A percentile compares a stretch with the other conserved stretches of the same genome.
Conservation (phyloP, 2,329 filamentous ascomycete species). For the Hymenoscyphus albidus region DNA sequence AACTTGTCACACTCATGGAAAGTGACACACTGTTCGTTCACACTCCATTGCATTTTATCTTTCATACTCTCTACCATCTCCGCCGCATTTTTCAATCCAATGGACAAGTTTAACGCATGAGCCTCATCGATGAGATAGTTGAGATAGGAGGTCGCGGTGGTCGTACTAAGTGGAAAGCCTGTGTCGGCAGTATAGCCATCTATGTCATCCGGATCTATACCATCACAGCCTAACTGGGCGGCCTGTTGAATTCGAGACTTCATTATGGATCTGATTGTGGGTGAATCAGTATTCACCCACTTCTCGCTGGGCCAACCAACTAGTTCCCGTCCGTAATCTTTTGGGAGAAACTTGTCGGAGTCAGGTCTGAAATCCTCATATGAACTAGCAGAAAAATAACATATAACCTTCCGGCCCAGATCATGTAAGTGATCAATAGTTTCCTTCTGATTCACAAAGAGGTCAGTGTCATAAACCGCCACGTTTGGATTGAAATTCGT, state of each 20-base stretch:
- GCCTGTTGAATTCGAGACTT: constrained; percentile 54
- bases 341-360: constrained; percentile 44
- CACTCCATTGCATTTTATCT: constrained; percentile 56
- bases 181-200: constrained; percentile 59
- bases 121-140: constrained; percentile 39
- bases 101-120: constrained; percentile 49
- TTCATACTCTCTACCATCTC: constrained; percentile 50
- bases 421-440: constrained; percentile 45
- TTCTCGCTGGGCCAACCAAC: constrained; percentile 62
- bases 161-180: constrained; percentile 36
- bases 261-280: constrained; percentile 60
- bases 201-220: constrained; percentile 66
- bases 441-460: constrained; percentile 42
- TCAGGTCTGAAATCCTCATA: constrained; percentile 62
- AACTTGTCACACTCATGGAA: constrained; percentile 57
- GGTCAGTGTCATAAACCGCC: constrained; percentile 37
- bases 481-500: constrained; percentile 22
- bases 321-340: constrained; percentile 54
- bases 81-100: constrained; percentile 66
- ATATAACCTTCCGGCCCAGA: constrained; percentile 58
- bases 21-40: constrained; percentile 66
- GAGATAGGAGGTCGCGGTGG: constrained; percentile 1
- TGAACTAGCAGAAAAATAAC: constrained; percentile 69
- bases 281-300: constrained; percentile 58
- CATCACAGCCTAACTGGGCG: constrained; percentile 58